phyloP scores from a whole-genome alignment of 73 alveolate species.

The Durusdinium trenchii region DNA sequence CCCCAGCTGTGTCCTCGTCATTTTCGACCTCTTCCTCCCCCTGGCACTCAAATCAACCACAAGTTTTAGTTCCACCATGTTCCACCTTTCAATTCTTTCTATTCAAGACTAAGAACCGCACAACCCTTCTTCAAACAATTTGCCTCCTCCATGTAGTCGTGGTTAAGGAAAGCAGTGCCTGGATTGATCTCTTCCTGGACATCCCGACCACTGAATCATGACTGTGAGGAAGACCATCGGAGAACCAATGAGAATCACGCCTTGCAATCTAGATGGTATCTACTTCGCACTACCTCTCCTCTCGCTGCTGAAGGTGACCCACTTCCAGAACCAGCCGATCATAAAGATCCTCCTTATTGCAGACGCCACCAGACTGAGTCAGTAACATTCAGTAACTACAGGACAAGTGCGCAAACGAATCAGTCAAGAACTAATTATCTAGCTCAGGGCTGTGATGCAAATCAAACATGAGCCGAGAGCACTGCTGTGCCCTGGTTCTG shows the following conservation, averaged over 20 bases:
- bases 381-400: background rate
- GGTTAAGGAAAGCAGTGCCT: constrained; percentile 61
- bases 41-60: background rate
- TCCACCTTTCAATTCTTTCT: constrained; percentile 16
- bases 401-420: background rate
- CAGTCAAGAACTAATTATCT: background rate
- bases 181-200: constrained; percentile 18
- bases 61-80: too few relatives aligned
- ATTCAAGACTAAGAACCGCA: constrained; percentile 65
- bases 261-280: background rate
- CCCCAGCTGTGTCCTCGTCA: background rate
- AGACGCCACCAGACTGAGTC: background rate
- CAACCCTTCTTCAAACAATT: constrained; percentile 61
- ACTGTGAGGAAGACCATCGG: background rate
- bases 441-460: background rate
- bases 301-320: constrained; percentile 71
- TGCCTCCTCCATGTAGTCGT: constrained; percentile 4
- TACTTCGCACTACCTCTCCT: background rate
- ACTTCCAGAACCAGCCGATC: constrained; percentile 83
- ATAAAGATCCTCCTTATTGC: constrained; percentile 52
- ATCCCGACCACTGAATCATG: background rate
- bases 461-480: background rate
- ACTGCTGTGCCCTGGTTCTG: constrained; percentile 97
- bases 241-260: background rate
- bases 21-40: background rate